Conservation (phyloP, 1,139 yeast species). For the Saccharomyces hybrid region DNA sequence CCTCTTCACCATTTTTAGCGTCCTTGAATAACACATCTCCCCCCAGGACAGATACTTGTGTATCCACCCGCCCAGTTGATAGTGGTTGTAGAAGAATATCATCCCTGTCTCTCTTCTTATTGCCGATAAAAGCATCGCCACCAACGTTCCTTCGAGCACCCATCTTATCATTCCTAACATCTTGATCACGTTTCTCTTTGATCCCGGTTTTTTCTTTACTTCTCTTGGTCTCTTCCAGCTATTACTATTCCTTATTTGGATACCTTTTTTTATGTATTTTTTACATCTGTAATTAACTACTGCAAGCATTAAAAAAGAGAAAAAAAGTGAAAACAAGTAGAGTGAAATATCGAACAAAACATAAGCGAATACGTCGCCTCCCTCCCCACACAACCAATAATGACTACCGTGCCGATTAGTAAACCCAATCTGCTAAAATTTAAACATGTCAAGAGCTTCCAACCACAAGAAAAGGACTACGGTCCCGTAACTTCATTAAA, state of each 20-base stretch:
- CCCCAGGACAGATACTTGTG: conserved; percentile 49
- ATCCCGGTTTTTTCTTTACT: background rate
- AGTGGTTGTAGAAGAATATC: conserved; percentile 34
- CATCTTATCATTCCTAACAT: conserved; percentile 22
- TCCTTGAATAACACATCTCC: conserved; percentile 31
- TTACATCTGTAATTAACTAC: background rate
- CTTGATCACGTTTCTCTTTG: background rate
- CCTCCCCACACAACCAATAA: background rate
- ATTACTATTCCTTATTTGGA: background rate
- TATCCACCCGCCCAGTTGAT: conserved; percentile 49
- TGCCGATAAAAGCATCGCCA: conserved; percentile 60
- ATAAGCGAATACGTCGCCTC: background rate
- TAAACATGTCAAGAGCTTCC: conserved; percentile 45
- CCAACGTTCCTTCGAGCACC: conserved; percentile 47
- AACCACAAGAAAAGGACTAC: conserved; percentile 46
- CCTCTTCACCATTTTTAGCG: conserved; percentile 6
- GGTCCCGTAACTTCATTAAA: conserved; percentile 70
- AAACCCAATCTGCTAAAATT: conserved; percentile 42
- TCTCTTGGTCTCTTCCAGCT: background rate
- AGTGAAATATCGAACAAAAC: background rate
- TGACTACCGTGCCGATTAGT: conserved; percentile 28
- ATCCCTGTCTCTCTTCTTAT: conserved; percentile 56
- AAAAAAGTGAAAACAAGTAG: background rate
- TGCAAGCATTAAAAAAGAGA: background rate
- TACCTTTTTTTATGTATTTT: background rate